Percentiles rank a stretch among this genome's conserved stretches.
These are phyloP conservation scores for Nothopassalora personata DNA, from an alignment of 2,329 filamentous ascomycete genomes.

Conservation along the genomic window DNA sequence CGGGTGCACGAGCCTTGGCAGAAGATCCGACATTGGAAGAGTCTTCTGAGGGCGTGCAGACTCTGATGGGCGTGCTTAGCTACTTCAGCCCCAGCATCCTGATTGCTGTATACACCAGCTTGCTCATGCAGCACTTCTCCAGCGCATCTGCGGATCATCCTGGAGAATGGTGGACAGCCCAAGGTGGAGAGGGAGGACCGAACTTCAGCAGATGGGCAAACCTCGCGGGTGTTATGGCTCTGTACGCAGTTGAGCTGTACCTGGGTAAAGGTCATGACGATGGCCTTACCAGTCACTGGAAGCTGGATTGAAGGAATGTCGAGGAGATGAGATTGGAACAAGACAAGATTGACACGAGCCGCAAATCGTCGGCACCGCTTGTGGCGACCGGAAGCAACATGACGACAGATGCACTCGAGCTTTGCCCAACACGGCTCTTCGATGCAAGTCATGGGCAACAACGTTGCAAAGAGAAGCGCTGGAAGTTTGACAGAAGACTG, in stretches of 20 bases:
- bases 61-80: constrained; percentile 74
- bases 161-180: constrained; percentile 75
- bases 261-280: constrained; percentile 79
- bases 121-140: constrained; percentile 92
- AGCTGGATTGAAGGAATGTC: constrained; percentile 40
- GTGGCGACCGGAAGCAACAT: not conserved
- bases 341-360: not conserved
- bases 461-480: not conserved
- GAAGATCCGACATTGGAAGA: constrained; percentile 84
- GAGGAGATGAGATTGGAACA: not conserved
- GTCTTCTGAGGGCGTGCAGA: constrained; percentile 55
- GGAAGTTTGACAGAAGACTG: not conserved
- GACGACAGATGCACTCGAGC: not conserved
- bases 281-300: constrained; percentile 76
- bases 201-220: constrained; percentile 95
- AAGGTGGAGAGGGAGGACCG: constrained; percentile 74
- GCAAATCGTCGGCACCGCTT: not conserved
- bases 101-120: constrained; percentile 91
- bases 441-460: not conserved
- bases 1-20: constrained; percentile 74
- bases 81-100: constrained; percentile 95
- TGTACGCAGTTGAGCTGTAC: constrained; percentile 88
- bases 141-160: constrained; percentile 55
- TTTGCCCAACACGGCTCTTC: not conserved
- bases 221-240: constrained; percentile 75